Base-by-base conservation (phyloP, 306 rosid genomes). In the Clitoria ternatea region DNA sequence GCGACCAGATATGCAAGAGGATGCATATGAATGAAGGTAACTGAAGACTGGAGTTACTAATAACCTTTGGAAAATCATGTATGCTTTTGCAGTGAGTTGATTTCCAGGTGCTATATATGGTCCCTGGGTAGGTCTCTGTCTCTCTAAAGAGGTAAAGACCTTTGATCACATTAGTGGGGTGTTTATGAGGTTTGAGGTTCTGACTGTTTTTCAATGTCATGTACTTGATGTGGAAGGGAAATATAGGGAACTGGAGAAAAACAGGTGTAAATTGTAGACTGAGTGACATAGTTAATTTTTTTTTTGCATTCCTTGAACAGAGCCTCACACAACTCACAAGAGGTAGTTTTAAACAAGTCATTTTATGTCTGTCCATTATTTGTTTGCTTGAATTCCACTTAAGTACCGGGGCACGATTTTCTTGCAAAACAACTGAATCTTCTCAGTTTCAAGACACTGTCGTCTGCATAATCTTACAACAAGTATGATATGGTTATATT, bases 1-100 rank as follows among this genome's bases (percentile, higher is more conserved):
- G 70, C 84, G 84, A 81, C 82, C 96, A 1, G 97, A 94, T 73
- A 87, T 87, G 97, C 82, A 86, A 29, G 97, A 89, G 61, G 97
- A 86, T 14, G 81, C 77, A 5, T 55, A 63, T 81, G 84, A 82
- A 8, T 75, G 77, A 30, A 35, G 73, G 14, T 47, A 27, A 49
- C 55, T 27, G 13, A 24, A 32, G 65, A 29, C 35, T 30, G 49
- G 72, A 55, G 44, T 71, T 75, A 37, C 74, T 73, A n/a, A n/a
- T n/a, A n/a, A 45, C 61, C 10, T 75, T 27, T n/a, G 18, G 23
- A n/a, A 30, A 22, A 43, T 40, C 47, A 56, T 54, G 32, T 45
- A 57, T 65, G 71, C 19, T 20, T 48, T 60, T 53, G 19, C 56
- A 10, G 4, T 66, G 29, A 35, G 57, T 45, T 43, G 64, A 60